Conservation (phyloP, 208 protist genomes). For the Crithidia mellificae region DNA sequence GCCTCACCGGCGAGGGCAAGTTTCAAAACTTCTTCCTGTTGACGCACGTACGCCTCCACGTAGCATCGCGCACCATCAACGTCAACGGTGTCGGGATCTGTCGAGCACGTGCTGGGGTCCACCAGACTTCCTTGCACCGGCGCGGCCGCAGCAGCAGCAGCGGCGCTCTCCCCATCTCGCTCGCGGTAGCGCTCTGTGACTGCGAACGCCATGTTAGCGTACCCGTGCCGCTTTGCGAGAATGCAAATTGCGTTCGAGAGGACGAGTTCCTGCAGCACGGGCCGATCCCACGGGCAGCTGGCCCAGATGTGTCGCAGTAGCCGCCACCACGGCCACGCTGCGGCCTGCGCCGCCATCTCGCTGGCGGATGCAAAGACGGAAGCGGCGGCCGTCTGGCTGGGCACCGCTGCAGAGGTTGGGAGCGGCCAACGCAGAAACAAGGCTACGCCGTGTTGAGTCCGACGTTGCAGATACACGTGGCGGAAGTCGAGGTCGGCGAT, state of each 20-base stretch:
- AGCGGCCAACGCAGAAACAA: conserved; percentile 69
- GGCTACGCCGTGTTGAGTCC: conserved; percentile 53
- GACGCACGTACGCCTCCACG: conserved; percentile 41
- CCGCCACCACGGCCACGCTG: conserved; percentile 43
- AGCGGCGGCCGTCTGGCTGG: neutral
- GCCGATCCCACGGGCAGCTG: conserved; percentile 38
- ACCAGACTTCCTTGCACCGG: neutral
- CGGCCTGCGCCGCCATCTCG: conserved; percentile 4
- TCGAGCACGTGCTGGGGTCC: conserved; percentile 19
- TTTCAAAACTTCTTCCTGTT: conserved; percentile 4
- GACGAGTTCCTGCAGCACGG: conserved; percentile 49
- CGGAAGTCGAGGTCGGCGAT: conserved; percentile 28
- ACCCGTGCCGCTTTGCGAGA: conserved; percentile 46
- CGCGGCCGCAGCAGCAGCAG: neutral
- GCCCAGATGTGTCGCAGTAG: conserved; percentile 53
- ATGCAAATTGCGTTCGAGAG: conserved; percentile 66
- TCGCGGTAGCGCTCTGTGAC: conserved; percentile 24
- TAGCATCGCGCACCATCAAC: conserved; percentile 44
- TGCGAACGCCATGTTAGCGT: conserved; percentile 38
- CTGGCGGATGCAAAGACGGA: conserved; percentile 1
- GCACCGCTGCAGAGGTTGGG: neutral
- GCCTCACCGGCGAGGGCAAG: neutral
- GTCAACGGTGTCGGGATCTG: conserved; percentile 39
- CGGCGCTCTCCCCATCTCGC: neutral
- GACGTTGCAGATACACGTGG: conserved; percentile 42